phyloP scores from a whole-genome alignment of 2,329 filamentous ascomycete species.

The Fusarium robinianum region DNA sequence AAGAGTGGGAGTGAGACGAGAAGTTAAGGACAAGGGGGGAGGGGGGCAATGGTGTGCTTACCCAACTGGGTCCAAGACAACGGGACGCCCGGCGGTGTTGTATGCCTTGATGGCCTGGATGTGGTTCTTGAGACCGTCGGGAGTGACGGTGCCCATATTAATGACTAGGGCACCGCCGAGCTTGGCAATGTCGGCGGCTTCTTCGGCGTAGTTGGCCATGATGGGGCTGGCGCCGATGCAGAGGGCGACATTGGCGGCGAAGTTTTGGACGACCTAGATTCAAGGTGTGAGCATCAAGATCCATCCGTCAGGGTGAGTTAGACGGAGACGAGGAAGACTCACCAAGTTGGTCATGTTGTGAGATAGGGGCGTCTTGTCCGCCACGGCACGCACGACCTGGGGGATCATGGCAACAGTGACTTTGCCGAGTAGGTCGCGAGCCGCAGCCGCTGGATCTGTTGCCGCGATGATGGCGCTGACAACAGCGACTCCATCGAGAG shows the following conservation, averaged over 20 bases:
- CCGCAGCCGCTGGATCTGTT: conserved; percentile 65
- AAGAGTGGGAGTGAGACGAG: conserved; percentile 5
- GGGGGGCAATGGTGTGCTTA: conserved; percentile 42
- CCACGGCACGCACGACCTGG: conserved; percentile 63
- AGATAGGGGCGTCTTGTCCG: conserved; percentile 69
- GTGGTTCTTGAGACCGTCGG: conserved; percentile 73
- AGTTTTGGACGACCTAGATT: conserved; percentile 77
- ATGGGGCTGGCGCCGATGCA: conserved; percentile 87
- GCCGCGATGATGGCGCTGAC: conserved; percentile 87
- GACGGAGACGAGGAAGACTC: conserved; percentile 9
- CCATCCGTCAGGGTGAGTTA: not conserved
- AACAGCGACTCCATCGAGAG: conserved; percentile 80
- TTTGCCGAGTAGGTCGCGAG: conserved; percentile 57
- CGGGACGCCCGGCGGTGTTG: conserved; percentile 74
- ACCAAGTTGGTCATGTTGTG: conserved; percentile 98
- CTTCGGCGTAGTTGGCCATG: conserved; percentile 86
- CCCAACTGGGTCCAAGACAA: conserved; percentile 90
- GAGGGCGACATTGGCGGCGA: conserved; percentile 88
- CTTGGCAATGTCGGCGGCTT: conserved; percentile 78
- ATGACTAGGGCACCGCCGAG: conserved; percentile 81
- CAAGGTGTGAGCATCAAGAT: conserved; percentile 1
- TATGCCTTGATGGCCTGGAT: conserved; percentile 77
- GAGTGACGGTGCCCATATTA: conserved; percentile 92
- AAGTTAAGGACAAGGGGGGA: not conserved
- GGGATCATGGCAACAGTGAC: conserved; percentile 55